These are phyloP conservation scores for Plasmodium chabaudi DNA, from an alignment of 169 alveolate species.

Conservation along the genomic window DNA sequence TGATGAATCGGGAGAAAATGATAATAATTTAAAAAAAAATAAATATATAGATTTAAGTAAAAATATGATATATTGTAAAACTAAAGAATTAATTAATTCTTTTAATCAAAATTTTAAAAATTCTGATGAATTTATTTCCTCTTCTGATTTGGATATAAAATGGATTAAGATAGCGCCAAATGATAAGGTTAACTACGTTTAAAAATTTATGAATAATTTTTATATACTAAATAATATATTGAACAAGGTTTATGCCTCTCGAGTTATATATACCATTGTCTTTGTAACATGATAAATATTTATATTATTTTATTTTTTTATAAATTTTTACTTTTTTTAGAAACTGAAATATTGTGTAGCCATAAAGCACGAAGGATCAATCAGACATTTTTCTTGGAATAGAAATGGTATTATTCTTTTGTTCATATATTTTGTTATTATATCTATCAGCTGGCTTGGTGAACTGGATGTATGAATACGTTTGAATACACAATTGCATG, in stretches of 20 bases:
- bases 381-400: conserved; percentile 58
- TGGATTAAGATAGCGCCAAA: conserved; percentile 44
- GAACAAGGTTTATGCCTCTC: no score
- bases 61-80: conserved; percentile 28
- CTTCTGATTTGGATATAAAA: conserved; percentile 50
- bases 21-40: neutral
- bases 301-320: conserved; percentile 1
- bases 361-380: conserved; percentile 59
- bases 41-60: conserved; percentile 12
- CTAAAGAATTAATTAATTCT: conserved; percentile 48
- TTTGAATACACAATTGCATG: neutral
- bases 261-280: no score
- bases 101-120: conserved; percentile 57
- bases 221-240: no score
- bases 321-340: conserved; percentile 13
- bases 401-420: conserved; percentile 34
- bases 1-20: conserved; percentile 3
- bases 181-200: conserved; percentile 12
- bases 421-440: no score
- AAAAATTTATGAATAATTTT: neutral
- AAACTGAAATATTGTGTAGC: conserved; percentile 67
- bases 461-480: neutral
- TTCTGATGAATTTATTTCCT: conserved; percentile 33
- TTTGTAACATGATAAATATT: neutral
- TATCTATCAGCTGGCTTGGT: neutral